These are phyloP conservation scores for Neonothopanus nambi DNA, from an alignment of 1,284 basidiomycete genomes.

Conservation along the genomic window DNA sequence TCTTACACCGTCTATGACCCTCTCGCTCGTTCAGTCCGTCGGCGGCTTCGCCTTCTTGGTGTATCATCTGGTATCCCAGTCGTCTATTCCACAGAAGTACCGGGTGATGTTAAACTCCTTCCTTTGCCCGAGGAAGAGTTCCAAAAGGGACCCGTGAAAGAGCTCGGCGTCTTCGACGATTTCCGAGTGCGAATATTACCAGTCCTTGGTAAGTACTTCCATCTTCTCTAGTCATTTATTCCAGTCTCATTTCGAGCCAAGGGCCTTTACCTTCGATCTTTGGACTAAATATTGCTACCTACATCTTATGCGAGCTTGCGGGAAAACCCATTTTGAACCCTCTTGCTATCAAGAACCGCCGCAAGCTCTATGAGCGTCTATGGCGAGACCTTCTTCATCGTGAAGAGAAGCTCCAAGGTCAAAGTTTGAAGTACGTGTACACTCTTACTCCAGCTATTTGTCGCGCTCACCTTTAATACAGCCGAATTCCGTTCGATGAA, in stretches of 20 bases:
- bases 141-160: constrained; percentile 85
- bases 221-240: no score
- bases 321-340: constrained; percentile 82
- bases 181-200: constrained; percentile 91
- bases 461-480: constrained; percentile 28
- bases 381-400: constrained; percentile 73
- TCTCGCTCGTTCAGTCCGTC: constrained; percentile 87
- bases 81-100: constrained; percentile 96
- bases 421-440: constrained; percentile 48
- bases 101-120: constrained; percentile 83
- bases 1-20: constrained; percentile 94
- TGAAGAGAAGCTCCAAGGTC: constrained; percentile 65
- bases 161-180: constrained; percentile 90
- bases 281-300: constrained; percentile 86
- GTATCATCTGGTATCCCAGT: constrained; percentile 81
- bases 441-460: not conserved
- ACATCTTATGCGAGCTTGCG: constrained; percentile 82
- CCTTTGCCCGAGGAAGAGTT: constrained; percentile 94
- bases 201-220: constrained; percentile 52
- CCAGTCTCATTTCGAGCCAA: constrained; percentile 23
- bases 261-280: constrained; percentile 87
- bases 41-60: constrained; percentile 72
- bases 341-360: constrained; percentile 79
- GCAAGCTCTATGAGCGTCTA: constrained; percentile 83
- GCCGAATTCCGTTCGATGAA: constrained; percentile 75